Evolutionary conservation across 176 grass and related monocot species (phyloP), one percentile per base, ranked within the genome.

Genomic region (Avena sativa): DNA sequence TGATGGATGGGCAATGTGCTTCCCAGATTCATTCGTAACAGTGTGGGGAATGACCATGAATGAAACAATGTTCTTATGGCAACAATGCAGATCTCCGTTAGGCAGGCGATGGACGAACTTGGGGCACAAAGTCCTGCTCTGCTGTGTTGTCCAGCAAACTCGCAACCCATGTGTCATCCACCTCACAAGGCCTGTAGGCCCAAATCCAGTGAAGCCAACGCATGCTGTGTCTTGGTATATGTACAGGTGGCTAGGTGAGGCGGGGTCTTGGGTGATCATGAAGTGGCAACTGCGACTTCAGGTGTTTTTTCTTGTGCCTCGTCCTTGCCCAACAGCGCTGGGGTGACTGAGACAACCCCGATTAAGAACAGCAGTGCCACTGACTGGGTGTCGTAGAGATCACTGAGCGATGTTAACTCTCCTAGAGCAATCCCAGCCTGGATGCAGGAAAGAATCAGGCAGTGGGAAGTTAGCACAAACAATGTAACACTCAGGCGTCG

Each of bases 341-440:
- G 97, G 58, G 94, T 96, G 38, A 99, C 87, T 19, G 97, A 99
- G 86, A 99, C 80, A 51, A 96, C 86, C 23, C 97, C 97, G 3
- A 99, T 99, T 68, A 96, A 85, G 82, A 99, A 99, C 38, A 99
- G 85, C 19, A 93, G 86, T 1, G 92, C 92, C 59, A 99, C 91
- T 56, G 97, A 91, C 77, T 94, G 94, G 80, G 90, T 90, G 81
- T 99, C 94, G n/a, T 99, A 99, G 67, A 99, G 91, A 79, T 99
- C 97, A 44, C 87, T 92, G 66, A 99, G 69, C 0, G 97, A 99
- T 81, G 85, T 89, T 79, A 99, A 74, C 59, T 99, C 97, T 70
- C 94, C 94, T 0, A 99, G 81, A 87, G 92, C 94, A 87, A 96
- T 96, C 80, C 97, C 97, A 92, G 97, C 97, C 97, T 99, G 92